These are phyloP conservation scores for Fusarium transvaalense DNA, from an alignment of 2,329 filamentous ascomycete species.

Conservation along the genomic window DNA sequence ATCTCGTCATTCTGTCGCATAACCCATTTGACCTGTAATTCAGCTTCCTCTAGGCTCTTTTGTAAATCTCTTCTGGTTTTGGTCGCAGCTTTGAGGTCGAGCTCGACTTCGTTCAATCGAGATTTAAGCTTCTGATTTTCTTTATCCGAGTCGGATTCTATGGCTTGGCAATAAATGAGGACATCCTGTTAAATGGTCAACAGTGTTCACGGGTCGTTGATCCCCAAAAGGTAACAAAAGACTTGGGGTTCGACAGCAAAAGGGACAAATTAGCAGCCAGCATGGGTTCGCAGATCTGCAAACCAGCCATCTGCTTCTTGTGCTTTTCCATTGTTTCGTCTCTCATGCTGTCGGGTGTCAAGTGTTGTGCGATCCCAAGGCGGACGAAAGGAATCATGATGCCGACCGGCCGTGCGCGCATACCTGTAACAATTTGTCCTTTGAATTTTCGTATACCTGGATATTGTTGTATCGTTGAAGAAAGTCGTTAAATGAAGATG, in stretches of 20 bases:
- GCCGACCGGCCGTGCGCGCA: conserved; percentile 21
- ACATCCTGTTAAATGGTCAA: conserved; percentile 48
- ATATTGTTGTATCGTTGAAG: conserved; percentile 61
- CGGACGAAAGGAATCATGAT: conserved; percentile 19
- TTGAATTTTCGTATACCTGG: conserved; percentile 57
- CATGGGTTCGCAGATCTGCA: not conserved
- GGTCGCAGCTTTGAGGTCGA: conserved; percentile 65
- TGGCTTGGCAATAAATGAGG: conserved; percentile 53
- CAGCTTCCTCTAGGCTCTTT: conserved; percentile 58
- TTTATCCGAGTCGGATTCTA: conserved; percentile 58
- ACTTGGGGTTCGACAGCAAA: not conserved
- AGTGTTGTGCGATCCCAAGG: not conserved
- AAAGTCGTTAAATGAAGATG: conserved; percentile 58
- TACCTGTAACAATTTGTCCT: conserved; percentile 63
- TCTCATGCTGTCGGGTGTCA: not conserved
- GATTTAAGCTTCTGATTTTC: conserved; percentile 60
- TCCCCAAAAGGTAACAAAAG: not conserved
- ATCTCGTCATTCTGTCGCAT: conserved; percentile 57
- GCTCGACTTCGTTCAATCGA: conserved; percentile 58
- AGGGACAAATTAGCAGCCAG: not conserved
- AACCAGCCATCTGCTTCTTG: not conserved
- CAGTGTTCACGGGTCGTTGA: not conserved
- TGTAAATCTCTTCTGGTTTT: conserved; percentile 64
- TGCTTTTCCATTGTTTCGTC: not conserved
- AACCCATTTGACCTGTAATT: conserved; percentile 53